A percentile compares a stretch with the other conserved stretches of the same genome.
Evolutionary conservation across 2,329 filamentous ascomycete genomes (phyloP).

Genomic region (Phaeoacremonium minimum): DNA sequence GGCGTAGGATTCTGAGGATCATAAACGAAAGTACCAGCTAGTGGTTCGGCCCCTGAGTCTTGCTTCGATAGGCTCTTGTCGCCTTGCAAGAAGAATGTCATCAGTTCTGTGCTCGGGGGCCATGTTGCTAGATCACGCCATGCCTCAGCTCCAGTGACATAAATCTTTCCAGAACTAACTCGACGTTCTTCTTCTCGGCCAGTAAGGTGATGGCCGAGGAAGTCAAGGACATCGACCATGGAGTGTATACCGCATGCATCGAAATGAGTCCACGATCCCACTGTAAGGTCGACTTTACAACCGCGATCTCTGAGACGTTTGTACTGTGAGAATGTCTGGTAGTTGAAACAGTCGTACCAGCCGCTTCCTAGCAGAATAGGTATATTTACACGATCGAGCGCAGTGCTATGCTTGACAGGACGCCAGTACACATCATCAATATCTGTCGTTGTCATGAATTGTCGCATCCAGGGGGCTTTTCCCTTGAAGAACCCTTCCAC

Average conservation of each 20-base stretch:
- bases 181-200: slow-evolving; percentile 1
- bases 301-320: slow-evolving; percentile 6
- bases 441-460: slow-evolving; percentile 7
- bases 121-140: slow-evolving; percentile 10
- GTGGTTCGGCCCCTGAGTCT: not conserved
- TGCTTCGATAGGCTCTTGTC: slow-evolving; percentile 3
- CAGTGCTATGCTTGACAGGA: slow-evolving; percentile 2
- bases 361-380: slow-evolving; percentile 12
- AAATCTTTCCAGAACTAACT: slow-evolving; percentile 6
- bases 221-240: slow-evolving; percentile 5
- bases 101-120: slow-evolving; percentile 8
- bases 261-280: slow-evolving; percentile 13
- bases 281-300: slow-evolving; percentile 8
- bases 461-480: slow-evolving; percentile 3
- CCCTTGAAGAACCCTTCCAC: slow-evolving; percentile 7
- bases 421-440: slow-evolving; percentile 7
- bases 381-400: slow-evolving; percentile 9
- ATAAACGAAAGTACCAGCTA: slow-evolving; percentile 11
- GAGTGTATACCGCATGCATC: slow-evolving; percentile 1
- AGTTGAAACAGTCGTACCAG: slow-evolving; percentile 13
- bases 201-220: slow-evolving; percentile 9
- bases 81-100: slow-evolving; percentile 5
- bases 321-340: slow-evolving; percentile 12
- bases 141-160: slow-evolving; percentile 9
- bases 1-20: slow-evolving; percentile 18